Conservation (phyloP, 805 yeast species). For the Barnettozyma pratensis region DNA sequence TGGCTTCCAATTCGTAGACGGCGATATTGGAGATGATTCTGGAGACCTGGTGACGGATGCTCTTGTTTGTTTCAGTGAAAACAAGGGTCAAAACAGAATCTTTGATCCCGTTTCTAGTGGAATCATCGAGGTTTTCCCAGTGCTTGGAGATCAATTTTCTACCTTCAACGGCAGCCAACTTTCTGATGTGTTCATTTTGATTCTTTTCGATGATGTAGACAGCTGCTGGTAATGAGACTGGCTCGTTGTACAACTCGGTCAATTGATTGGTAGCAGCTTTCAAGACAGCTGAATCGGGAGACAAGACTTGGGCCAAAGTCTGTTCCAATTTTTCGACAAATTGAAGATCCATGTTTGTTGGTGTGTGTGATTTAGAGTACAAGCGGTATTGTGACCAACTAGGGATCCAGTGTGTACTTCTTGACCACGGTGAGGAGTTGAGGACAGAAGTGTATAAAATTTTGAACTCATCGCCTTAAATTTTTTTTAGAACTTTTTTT, state of each 20-base stretch:
- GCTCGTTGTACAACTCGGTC: constrained; percentile 66
- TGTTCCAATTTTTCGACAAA: constrained; percentile 68
- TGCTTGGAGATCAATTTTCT: constrained; percentile 71
- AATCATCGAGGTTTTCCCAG: constrained; percentile 51
- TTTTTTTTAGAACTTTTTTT: background rate
- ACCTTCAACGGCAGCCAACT: constrained; percentile 94
- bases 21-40: constrained; percentile 87
- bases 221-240: constrained; percentile 73
- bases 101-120: constrained; percentile 57
- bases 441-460: background rate
- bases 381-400: too few species aligned
- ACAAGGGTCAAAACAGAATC: constrained; percentile 63
- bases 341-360: constrained; percentile 44
- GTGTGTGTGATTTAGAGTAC: too few species aligned
- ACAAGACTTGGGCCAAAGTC: constrained; percentile 70
- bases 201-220: constrained; percentile 74
- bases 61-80: constrained; percentile 54
- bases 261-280: constrained; percentile 77
- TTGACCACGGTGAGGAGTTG: too few species aligned
- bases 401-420: too few species aligned
- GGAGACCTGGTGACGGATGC: constrained; percentile 83
- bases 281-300: constrained; percentile 76
- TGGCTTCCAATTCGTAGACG: constrained; percentile 60
- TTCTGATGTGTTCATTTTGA: constrained; percentile 67
- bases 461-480: constrained; percentile 10